A percentile compares a stretch with the other conserved stretches of the same genome.
Conservation (phyloP, 2,329 filamentous ascomycete species). For the Colletotrichum euphorbiae region DNA sequence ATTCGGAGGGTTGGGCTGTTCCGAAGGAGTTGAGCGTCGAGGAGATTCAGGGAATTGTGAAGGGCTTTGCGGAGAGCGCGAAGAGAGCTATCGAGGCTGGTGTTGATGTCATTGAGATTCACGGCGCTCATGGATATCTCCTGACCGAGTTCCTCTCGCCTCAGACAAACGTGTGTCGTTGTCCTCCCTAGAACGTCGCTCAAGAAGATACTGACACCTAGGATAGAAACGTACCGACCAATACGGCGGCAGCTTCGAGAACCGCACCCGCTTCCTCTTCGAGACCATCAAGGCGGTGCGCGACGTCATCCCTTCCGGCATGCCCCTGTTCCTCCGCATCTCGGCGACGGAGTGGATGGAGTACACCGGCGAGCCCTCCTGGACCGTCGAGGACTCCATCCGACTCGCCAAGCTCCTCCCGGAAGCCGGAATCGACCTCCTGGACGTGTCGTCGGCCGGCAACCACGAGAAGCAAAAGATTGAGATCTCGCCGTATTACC, state of each 20-base stretch:
- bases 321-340: constrained; percentile 69
- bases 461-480: constrained; percentile 73
- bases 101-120: constrained; percentile 80
- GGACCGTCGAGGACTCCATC: constrained; percentile 77
- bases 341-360: constrained; percentile 75
- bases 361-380: constrained; percentile 59
- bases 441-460: constrained; percentile 85
- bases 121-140: constrained; percentile 75
- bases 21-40: constrained; percentile 76
- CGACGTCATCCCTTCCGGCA: constrained; percentile 62
- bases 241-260: constrained; percentile 75
- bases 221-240: constrained; percentile 67
- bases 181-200: neutral
- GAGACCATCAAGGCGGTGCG: constrained; percentile 66
- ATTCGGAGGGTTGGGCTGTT: constrained; percentile 67
- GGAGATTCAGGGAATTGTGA: constrained; percentile 75
- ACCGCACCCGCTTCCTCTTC: constrained; percentile 70
- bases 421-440: constrained; percentile 79
- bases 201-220: constrained; percentile 5
- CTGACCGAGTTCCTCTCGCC: constrained; percentile 73
- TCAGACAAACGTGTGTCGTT: constrained; percentile 60
- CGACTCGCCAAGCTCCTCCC: constrained; percentile 77
- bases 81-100: constrained; percentile 74
- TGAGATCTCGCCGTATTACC: constrained; percentile 73
- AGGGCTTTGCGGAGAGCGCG: constrained; percentile 69